A percentile compares a stretch with the other conserved stretches of the same genome.
These are phyloP conservation scores for Fusarium denticulatum DNA, from an alignment of 2,329 filamentous ascomycete genomes.

Conservation along the genomic window DNA sequence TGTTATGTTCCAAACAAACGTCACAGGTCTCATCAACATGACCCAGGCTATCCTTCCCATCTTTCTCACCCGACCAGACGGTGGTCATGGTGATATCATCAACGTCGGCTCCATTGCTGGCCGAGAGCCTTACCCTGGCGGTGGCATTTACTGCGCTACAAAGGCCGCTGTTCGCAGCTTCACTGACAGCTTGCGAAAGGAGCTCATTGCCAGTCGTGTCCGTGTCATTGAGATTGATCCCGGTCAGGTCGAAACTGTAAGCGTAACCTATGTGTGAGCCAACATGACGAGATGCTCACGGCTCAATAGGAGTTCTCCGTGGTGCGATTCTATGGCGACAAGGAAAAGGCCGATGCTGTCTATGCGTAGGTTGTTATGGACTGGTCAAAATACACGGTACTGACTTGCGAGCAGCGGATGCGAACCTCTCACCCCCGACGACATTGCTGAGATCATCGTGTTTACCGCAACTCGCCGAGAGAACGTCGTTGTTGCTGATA, in stretches of 20 bases:
- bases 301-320: constrained; percentile 79
- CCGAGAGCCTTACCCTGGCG: constrained; percentile 84
- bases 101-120: constrained; percentile 92
- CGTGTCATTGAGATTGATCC: constrained; percentile 90
- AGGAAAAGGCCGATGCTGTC: constrained; percentile 87
- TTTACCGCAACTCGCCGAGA: constrained; percentile 85
- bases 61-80: constrained; percentile 79
- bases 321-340: constrained; percentile 88
- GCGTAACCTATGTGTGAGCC: constrained; percentile 28
- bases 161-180: constrained; percentile 90
- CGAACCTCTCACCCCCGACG: constrained; percentile 86
- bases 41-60: constrained; percentile 89
- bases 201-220: constrained; percentile 83
- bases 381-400: neutral
- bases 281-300: constrained; percentile 5
- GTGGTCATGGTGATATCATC: constrained; percentile 90
- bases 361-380: constrained; percentile 71
- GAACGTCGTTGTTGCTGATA: constrained; percentile 91
- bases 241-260: constrained; percentile 88
- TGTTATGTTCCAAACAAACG: constrained; percentile 91
- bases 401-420: constrained; percentile 64
- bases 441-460: constrained; percentile 90
- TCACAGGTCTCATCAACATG: constrained; percentile 94
- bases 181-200: constrained; percentile 82
- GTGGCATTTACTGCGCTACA: constrained; percentile 91